Conservation (phyloP, 1,139 yeast species). For the Saccharomyces hybrid region DNA sequence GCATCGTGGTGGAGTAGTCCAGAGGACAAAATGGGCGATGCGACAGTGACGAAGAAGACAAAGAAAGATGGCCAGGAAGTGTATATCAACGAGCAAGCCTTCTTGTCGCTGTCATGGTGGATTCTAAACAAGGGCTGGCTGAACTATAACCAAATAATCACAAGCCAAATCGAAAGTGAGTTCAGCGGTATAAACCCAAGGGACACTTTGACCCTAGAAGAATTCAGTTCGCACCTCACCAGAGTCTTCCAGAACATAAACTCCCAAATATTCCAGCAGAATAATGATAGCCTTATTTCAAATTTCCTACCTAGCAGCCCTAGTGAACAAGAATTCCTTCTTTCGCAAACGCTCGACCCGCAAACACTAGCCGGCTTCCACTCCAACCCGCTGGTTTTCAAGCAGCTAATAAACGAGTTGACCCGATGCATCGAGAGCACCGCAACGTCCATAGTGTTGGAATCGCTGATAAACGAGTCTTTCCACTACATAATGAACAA, state of each 20-base stretch:
- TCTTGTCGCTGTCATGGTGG: conserved; percentile 92
- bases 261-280: conserved; percentile 31
- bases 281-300: conserved; percentile 8
- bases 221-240: conserved; percentile 40
- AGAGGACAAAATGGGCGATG: background rate
- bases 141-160: conserved; percentile 47
- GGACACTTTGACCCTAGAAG: conserved; percentile 55
- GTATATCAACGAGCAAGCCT: conserved; percentile 61
- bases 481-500: conserved; percentile 23
- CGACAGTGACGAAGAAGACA: conserved; percentile 14
- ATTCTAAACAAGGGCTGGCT: conserved; percentile 80
- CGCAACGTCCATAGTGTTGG: conserved; percentile 23
- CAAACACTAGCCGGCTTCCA: conserved; percentile 27
- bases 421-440: conserved; percentile 31
- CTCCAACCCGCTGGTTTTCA: conserved; percentile 24
- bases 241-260: conserved; percentile 37
- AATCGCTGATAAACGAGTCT: conserved; percentile 25
- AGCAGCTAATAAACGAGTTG: conserved; percentile 41
- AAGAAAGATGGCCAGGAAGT: conserved; percentile 13
- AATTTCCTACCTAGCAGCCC: conserved; percentile 30
- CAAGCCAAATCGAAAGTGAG: conserved; percentile 49
- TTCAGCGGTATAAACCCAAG: conserved; percentile 65
- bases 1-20: background rate
- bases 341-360: conserved; percentile 37
- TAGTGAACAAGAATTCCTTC: conserved; percentile 30